These are phyloP conservation scores for Colletotrichum liriopes DNA, from an alignment of 2,329 filamentous ascomycete species.

Conservation along the genomic window DNA sequence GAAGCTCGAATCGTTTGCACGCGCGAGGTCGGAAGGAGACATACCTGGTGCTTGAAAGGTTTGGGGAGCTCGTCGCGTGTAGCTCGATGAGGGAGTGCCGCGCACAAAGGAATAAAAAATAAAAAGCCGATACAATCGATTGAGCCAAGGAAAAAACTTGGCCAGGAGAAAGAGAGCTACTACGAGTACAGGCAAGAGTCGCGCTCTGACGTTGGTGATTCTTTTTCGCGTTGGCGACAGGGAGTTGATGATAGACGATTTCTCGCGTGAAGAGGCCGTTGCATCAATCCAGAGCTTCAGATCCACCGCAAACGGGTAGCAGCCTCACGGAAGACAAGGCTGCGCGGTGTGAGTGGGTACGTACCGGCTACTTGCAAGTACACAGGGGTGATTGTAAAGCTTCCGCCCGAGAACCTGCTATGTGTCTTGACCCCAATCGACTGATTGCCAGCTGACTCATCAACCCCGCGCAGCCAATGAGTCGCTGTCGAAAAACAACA, in stretches of 20 bases:
- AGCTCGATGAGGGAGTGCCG: constrained; percentile 28
- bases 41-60: constrained; percentile 24
- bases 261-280: constrained; percentile 41
- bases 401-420: constrained; percentile 4
- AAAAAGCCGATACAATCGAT: constrained; percentile 17
- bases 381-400: background rate
- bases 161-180: background rate
- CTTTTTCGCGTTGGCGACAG: constrained; percentile 12
- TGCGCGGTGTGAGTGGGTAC: constrained; percentile 8
- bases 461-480: constrained; percentile 30
- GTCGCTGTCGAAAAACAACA: constrained; percentile 1
- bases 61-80: constrained; percentile 39
- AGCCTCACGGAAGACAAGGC: constrained; percentile 42
- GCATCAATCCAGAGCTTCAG: constrained; percentile 35
- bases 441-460: constrained; percentile 31
- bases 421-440: background rate
- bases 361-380: constrained; percentile 20
- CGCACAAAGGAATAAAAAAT: constrained; percentile 24
- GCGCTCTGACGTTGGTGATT: constrained; percentile 9
- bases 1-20: background rate
- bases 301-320: constrained; percentile 40
- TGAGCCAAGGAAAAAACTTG: background rate
- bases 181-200: background rate
- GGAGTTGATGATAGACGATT: constrained; percentile 31
- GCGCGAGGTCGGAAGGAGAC: background rate